Evolutionary conservation across 306 rosid genomes (phyloP).

Genomic region (Dicorynia guianensis): DNA sequence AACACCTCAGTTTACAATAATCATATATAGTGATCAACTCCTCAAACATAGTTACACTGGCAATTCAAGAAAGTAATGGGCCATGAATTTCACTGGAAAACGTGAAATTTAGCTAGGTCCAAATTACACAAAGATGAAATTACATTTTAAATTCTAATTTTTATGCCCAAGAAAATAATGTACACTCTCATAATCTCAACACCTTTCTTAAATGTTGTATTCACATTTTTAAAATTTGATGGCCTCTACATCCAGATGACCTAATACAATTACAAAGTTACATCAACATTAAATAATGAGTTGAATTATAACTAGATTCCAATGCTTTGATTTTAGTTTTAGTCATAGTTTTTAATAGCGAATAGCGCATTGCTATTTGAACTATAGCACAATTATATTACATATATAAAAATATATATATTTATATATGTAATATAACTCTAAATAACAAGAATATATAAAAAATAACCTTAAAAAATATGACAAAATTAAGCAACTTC

Average conservation of each 20-base stretch:
- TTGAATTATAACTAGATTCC: no score
- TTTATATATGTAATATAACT: no score
- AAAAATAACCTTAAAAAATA: no score
- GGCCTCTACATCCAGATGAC: neutral
- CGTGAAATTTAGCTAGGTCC: neutral
- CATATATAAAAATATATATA: no score
- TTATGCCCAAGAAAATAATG: neutral
- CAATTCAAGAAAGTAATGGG: neutral
- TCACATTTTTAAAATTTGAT: neutral
- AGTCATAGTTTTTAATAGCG: no score
- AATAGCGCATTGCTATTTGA: no score
- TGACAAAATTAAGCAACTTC: no score
- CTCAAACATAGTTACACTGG: conserved; percentile 10
- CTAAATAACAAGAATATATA: no score
- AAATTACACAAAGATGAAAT: neutral
- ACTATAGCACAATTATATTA: no score
- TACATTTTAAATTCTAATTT: neutral
- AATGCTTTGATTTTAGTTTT: no score
- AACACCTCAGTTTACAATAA: no score
- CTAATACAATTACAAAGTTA: neutral
- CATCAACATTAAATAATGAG: neutral
- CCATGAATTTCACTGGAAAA: neutral
- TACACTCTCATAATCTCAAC: neutral
- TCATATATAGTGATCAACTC: neutral
- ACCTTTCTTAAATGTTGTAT: no score